Percentiles rank a stretch among this genome's conserved stretches.
Conservation (phyloP, 305 asterid species). For the Salvia sclarea region DNA sequence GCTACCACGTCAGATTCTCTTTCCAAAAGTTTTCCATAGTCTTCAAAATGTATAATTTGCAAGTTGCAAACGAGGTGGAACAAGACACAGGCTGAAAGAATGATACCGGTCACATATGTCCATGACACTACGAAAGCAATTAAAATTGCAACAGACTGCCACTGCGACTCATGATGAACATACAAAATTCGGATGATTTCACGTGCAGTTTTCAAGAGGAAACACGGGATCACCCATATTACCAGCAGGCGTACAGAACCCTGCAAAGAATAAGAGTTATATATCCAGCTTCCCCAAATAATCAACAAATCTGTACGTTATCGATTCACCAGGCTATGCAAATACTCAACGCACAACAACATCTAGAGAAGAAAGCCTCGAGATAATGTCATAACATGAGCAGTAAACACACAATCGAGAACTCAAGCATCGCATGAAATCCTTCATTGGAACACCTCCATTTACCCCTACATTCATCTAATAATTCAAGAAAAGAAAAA, state of each 20-base stretch:
- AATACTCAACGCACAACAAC: neutral
- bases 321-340: neutral
- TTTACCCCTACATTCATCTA: neutral
- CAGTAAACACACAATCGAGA: neutral
- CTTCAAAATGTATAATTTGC: conserved; percentile 84
- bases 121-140: conserved; percentile 61
- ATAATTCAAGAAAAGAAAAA: neutral
- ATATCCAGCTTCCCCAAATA: conserved; percentile 2
- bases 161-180: conserved; percentile 65
- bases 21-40: conserved; percentile 75
- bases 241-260: conserved; percentile 60
- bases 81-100: conserved; percentile 58
- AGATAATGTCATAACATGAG: neutral
- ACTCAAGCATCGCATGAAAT: neutral
- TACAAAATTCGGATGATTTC: conserved; percentile 64
- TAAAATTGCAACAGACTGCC: conserved; percentile 59
- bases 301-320: neutral
- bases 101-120: conserved; percentile 56
- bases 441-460: conserved; percentile 3
- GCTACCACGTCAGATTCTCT: conserved; percentile 59
- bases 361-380: neutral
- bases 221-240: conserved; percentile 65
- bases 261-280: conserved; percentile 44
- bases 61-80: conserved; percentile 82
- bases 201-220: conserved; percentile 61